A percentile compares a stretch with the other conserved stretches of the same genome.
These are phyloP conservation scores for Boletus reticulatus DNA, from an alignment of 768 basidiomycete species.

Conservation along the genomic window DNA sequence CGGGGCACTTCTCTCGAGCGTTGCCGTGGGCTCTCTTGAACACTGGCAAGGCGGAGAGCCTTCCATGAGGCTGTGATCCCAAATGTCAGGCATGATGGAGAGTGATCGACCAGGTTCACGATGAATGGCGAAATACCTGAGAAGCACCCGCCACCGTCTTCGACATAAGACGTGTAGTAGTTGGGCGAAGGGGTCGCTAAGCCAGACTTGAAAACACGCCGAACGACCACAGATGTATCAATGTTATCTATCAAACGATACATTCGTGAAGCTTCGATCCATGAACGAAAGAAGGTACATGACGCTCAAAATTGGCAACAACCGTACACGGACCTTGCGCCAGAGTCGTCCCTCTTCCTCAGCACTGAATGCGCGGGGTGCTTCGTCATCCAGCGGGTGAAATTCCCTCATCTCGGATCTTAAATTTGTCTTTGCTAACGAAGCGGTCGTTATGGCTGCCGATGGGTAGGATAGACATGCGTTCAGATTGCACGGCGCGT, in stretches of 20 bases:
- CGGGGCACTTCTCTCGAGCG: slow-evolving; percentile 21
- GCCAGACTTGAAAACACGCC: too few relatives aligned
- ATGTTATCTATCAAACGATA: too few relatives aligned
- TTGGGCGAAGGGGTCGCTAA: slow-evolving; percentile 55
- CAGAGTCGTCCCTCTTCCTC: slow-evolving; percentile 54
- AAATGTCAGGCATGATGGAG: slow-evolving; percentile 39
- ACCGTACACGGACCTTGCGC: slow-evolving; percentile 54
- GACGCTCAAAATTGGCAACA: slow-evolving; percentile 56
- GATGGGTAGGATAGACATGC: too few relatives aligned
- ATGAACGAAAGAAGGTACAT: slow-evolving; percentile 66
- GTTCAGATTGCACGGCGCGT: too few relatives aligned
- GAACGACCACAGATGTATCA: too few relatives aligned
- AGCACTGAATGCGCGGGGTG: slow-evolving; percentile 5
- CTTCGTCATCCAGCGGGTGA: neutral
- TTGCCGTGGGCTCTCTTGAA: slow-evolving; percentile 32
- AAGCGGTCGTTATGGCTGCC: neutral
- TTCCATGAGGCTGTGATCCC: slow-evolving; percentile 27
- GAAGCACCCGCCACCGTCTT: slow-evolving; percentile 22
- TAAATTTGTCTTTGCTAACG: neutral
- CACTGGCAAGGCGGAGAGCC: slow-evolving; percentile 31
- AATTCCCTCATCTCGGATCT: neutral
- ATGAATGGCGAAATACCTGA: slow-evolving; percentile 28
- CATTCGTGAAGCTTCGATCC: too few relatives aligned
- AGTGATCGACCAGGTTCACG: slow-evolving; percentile 20
- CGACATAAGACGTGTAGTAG: slow-evolving; percentile 31